Percentiles rank a stretch among this genome's conserved stretches.
phyloP scores from a whole-genome alignment of 306 rosid genomes.

The Delonix regia region DNA sequence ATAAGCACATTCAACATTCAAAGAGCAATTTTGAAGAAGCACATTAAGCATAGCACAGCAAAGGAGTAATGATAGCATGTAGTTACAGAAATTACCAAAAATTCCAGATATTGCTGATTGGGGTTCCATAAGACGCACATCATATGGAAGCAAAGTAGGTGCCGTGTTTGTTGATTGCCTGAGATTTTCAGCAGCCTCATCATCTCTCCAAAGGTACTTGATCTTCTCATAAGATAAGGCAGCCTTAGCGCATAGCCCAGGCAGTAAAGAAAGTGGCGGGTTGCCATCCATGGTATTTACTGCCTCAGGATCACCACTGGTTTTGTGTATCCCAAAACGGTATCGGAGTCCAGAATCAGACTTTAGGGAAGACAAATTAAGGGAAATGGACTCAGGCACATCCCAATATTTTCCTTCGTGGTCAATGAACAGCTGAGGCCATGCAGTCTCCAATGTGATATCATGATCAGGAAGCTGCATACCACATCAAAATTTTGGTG shows the following conservation, averaged over 20 bases:
- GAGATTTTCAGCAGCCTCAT: slow-evolving; percentile 37
- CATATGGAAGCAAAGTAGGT: slow-evolving; percentile 51
- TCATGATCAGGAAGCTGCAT: slow-evolving; percentile 84
- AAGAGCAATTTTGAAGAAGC: background rate
- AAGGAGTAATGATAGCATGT: slow-evolving; percentile 15
- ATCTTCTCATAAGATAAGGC: slow-evolving; percentile 68
- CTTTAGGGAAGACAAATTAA: slow-evolving; percentile 70
- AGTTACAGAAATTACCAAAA: slow-evolving; percentile 58
- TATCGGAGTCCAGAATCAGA: slow-evolving; percentile 73
- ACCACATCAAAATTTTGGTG: slow-evolving; percentile 14
- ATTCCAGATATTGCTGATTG: slow-evolving; percentile 79
- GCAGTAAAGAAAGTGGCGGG: slow-evolving; percentile 62
- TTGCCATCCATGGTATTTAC: slow-evolving; percentile 46
- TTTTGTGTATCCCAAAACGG: slow-evolving; percentile 76
- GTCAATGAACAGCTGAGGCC: slow-evolving; percentile 88
- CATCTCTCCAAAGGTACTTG: slow-evolving; percentile 68
- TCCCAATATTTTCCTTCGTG: slow-evolving; percentile 93
- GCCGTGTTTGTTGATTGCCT: slow-evolving; percentile 31
- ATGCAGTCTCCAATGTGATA: slow-evolving; percentile 80
- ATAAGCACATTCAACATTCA: background rate
- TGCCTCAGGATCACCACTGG: slow-evolving; percentile 64
- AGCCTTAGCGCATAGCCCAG: slow-evolving; percentile 85
- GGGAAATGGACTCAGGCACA: slow-evolving; percentile 75
- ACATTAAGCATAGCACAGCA: background rate
- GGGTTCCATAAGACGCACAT: slow-evolving; percentile 69